These are phyloP conservation scores for Ochetophila trinervis DNA, from an alignment of 306 rosid species.

Conservation along the genomic window DNA sequence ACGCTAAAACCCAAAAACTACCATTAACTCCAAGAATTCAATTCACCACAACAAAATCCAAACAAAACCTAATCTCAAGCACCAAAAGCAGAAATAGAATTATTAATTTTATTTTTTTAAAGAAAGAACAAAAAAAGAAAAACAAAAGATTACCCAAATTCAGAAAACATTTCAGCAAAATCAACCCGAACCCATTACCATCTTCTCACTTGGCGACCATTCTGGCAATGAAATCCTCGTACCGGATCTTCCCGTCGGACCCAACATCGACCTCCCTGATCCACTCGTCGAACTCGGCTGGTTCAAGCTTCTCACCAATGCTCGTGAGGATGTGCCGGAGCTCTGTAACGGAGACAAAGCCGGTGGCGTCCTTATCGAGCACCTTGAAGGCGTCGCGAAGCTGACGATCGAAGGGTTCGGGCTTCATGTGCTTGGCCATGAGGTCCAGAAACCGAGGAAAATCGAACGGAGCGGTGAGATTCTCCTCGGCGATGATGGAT, in stretches of 20 bases:
- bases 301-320: slow-evolving; percentile 97
- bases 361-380: slow-evolving; percentile 81
- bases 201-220: slow-evolving; percentile 85
- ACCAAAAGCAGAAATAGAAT: slow-evolving; percentile 12
- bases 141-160: slow-evolving; percentile 7
- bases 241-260: slow-evolving; percentile 87
- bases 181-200: slow-evolving; percentile 9
- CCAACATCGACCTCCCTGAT: slow-evolving; percentile 93
- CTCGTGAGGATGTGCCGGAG: slow-evolving; percentile 92
- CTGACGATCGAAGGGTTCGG: slow-evolving; percentile 96
- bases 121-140: background rate
- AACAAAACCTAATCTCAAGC: slow-evolving; percentile 26
- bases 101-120: too few species aligned
- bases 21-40: slow-evolving; percentile 30
- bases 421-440: slow-evolving; percentile 91
- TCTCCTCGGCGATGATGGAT: slow-evolving; percentile 74
- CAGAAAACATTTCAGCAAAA: slow-evolving; percentile 24
- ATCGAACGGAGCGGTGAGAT: slow-evolving; percentile 74
- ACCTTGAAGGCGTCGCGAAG: slow-evolving; percentile 95
- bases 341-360: slow-evolving; percentile 75
- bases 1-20: slow-evolving; percentile 16
- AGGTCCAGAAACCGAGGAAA: slow-evolving; percentile 79
- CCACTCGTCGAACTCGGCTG: slow-evolving; percentile 97
- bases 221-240: slow-evolving; percentile 93
- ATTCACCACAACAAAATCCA: slow-evolving; percentile 32